phyloP scores from a whole-genome alignment of 768 basidiomycete genomes.

The Russula ochroleuca region DNA sequence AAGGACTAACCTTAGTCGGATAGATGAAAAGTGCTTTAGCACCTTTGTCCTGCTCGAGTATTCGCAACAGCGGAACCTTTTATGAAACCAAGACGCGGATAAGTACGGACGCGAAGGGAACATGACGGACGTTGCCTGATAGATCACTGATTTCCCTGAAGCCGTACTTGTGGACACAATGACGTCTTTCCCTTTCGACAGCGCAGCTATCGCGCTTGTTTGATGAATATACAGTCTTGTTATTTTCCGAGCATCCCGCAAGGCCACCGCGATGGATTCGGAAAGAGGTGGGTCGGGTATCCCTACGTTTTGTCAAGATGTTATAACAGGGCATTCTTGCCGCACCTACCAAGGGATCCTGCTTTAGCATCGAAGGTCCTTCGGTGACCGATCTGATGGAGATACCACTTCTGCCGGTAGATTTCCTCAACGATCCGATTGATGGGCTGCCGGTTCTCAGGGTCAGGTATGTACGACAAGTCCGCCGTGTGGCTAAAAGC shows the following conservation, averaged over 20 bases:
- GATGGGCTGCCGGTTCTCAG: conserved; percentile 55
- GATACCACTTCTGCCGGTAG: conserved; percentile 57
- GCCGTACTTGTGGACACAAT: conserved; percentile 90
- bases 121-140: conserved; percentile 51
- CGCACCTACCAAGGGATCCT: conserved; percentile 46
- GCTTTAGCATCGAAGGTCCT: conserved; percentile 51
- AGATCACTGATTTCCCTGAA: conserved; percentile 84
- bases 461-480: conserved; percentile 34
- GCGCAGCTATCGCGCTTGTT: conserved; percentile 62
- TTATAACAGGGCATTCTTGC: not conserved
- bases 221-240: conserved; percentile 64
- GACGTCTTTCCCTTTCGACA: conserved; percentile 58
- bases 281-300: conserved; percentile 56
- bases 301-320: conserved; percentile 34
- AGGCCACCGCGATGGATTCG: conserved; percentile 47
- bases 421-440: conserved; percentile 56
- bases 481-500: conserved; percentile 34
- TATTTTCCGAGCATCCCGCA: conserved; percentile 58
- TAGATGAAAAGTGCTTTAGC: conserved; percentile 81
- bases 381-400: conserved; percentile 59
- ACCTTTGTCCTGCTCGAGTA: conserved; percentile 54
- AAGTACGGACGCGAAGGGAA: not conserved
- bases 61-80: conserved; percentile 66
- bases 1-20: conserved; percentile 66
- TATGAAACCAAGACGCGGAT: not conserved